Conservation (phyloP, 2,329 filamentous ascomycete genomes). For the Dactylellina parvicollis region DNA sequence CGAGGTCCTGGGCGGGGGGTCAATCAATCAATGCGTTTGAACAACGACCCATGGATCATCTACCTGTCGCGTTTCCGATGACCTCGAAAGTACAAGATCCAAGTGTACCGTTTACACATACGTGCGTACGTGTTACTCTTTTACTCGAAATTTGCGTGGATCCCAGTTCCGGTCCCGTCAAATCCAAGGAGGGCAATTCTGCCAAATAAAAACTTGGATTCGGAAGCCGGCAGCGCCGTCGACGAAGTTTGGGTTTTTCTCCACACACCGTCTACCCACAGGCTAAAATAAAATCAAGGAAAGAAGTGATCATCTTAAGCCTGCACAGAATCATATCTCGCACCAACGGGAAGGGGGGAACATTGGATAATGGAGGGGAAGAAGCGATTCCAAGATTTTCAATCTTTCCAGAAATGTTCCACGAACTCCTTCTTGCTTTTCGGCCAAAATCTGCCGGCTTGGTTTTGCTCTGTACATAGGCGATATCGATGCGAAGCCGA, state of each 20-base stretch:
- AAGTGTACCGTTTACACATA: constrained; percentile 2
- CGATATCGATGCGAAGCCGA: background rate
- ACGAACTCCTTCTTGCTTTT: background rate
- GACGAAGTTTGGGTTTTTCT: no score
- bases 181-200: no score
- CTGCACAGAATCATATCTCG: no score
- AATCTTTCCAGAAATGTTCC: constrained; percentile 1
- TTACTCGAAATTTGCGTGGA: no score
- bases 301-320: background rate
- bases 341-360: no score
- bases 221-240: no score
- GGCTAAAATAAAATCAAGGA: no score
- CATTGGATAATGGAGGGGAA: background rate
- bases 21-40: background rate
- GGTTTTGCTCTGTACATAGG: no score
- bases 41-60: background rate
- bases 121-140: background rate
- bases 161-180: no score
- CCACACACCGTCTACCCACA: no score
- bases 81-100: constrained; percentile 15
- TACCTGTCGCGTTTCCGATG: constrained; percentile 15
- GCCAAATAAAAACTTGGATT: no score
- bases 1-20: background rate
- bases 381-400: background rate
- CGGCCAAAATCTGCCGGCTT: constrained; percentile 18